These are phyloP conservation scores for Cajanus cajan DNA, from an alignment of 306 rosid genomes.

Conservation along the genomic window DNA sequence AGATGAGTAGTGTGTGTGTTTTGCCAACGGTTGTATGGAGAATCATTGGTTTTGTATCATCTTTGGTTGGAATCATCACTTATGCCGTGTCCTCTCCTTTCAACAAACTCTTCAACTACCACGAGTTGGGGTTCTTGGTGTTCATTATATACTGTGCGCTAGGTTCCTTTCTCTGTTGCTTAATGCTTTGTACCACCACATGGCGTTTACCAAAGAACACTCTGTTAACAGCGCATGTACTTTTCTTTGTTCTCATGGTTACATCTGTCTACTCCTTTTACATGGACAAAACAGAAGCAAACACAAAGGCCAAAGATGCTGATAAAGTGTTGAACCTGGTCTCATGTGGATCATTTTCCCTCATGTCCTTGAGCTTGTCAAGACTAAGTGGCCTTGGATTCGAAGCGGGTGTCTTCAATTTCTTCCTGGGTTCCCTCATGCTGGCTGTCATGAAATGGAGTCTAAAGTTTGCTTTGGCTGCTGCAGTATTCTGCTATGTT, in stretches of 20 bases:
- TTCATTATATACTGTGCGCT: background rate
- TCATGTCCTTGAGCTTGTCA: background rate
- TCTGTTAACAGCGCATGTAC: background rate
- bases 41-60: background rate
- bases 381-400: background rate
- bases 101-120: background rate
- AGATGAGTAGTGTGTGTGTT: too few species aligned
- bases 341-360: background rate
- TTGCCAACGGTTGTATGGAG: background rate
- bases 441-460: background rate
- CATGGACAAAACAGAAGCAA: background rate
- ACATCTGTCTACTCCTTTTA: background rate
- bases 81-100: background rate
- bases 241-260: background rate
- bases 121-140: background rate
- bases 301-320: background rate
- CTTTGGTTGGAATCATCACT: background rate
- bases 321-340: background rate
- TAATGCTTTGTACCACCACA: background rate
- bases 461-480: background rate
- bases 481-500: background rate
- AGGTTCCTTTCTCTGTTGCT: background rate
- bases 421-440: background rate
- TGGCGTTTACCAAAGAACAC: background rate
- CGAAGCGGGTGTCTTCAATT: background rate